Evolutionary conservation across 1,284 basidiomycete species (phyloP), one percentile per base, ranked within the genome.

Genomic region (Cryptococcus sp.): DNA sequence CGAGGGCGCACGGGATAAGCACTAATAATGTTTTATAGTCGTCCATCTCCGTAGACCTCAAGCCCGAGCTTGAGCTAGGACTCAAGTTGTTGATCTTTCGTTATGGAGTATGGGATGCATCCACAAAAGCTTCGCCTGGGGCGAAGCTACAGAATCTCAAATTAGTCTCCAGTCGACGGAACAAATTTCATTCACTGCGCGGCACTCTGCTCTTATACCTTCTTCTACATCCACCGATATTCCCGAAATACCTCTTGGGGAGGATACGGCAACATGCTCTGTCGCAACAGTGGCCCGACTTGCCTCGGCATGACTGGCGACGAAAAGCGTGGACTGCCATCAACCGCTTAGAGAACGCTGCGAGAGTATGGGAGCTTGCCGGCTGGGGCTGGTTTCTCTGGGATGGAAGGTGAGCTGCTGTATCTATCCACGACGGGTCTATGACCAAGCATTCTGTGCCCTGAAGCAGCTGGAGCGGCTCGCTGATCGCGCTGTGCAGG

Each of bases 351-450:
- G 93, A 97, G 80, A 86, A 76, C 43, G 83, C 56, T 61, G 83
- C 39, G 81, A 90, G 77, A 76, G 83, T 56, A 57, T 86, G 63
- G 44, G 84, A 86, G 41, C 79, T 96, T 8, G 65, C 84, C 16
- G 94, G 89, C 67, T 96, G 97, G 69, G 73, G 89, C 7, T 81
- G 84, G 13, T 99, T 99, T 68, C 76, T 99, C 20, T 89, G 87
- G 82, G 85, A 93, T 73, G 93, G 94, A 61, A 84, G 86, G 90
- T 89, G 72, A 70, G 84, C 80, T 46, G 22, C 39, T 43, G 44
- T 50, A 52, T 50, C 49, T 56, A 50, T 44, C 29, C 45, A 44
- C 49, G 45, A 34, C 13, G 13, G 29, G 43, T 53, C 8, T 48
- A 40, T 29, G n/a, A 29, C 6, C 38, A 20, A 11, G 38, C 43